phyloP scores from a whole-genome alignment of 495 filamentous ascomycete genomes.

The Clavariopsis aquatica region DNA sequence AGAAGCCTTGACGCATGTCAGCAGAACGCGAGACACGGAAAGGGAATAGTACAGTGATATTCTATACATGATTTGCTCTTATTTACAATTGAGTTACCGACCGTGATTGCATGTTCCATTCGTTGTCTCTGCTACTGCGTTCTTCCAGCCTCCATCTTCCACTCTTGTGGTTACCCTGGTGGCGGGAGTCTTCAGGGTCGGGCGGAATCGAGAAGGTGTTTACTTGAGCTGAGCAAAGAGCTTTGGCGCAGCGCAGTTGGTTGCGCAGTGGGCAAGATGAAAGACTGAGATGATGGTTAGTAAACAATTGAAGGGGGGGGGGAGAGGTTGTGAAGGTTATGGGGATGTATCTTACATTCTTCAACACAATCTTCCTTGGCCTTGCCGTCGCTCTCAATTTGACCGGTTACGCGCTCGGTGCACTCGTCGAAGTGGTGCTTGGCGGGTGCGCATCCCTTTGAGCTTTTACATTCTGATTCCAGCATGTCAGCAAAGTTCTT shows the following conservation, averaged over 20 bases:
- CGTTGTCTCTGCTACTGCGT: neutral
- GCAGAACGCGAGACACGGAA: neutral
- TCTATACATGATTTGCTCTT: conserved; percentile 31
- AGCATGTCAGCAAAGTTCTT: neutral
- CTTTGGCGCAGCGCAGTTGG: conserved; percentile 89
- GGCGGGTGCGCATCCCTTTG: conserved; percentile 75
- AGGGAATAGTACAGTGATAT: conserved; percentile 32
- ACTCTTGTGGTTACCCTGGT: no score
- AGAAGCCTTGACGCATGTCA: no score
- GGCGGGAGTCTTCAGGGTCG: neutral
- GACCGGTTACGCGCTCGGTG: conserved; percentile 83
- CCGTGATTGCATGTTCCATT: conserved; percentile 12
- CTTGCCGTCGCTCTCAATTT: conserved; percentile 65
- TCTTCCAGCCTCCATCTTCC: neutral
- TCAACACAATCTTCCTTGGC: conserved; percentile 94
- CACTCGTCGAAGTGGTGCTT: conserved; percentile 99
- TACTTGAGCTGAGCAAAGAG: conserved; percentile 90
- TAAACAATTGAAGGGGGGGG: neutral
- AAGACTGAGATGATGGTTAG: conserved; percentile 68
- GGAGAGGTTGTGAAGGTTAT: neutral
- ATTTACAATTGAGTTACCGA: conserved; percentile 29
- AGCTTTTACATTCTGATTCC: conserved; percentile 76
- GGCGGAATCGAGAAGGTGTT: conserved; percentile 14
- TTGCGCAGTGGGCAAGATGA: conserved; percentile 94
- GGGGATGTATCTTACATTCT: conserved; percentile 73